These are phyloP conservation scores for Multifurca ochricompacta DNA, from an alignment of 768 basidiomycete genomes.

Conservation along the genomic window DNA sequence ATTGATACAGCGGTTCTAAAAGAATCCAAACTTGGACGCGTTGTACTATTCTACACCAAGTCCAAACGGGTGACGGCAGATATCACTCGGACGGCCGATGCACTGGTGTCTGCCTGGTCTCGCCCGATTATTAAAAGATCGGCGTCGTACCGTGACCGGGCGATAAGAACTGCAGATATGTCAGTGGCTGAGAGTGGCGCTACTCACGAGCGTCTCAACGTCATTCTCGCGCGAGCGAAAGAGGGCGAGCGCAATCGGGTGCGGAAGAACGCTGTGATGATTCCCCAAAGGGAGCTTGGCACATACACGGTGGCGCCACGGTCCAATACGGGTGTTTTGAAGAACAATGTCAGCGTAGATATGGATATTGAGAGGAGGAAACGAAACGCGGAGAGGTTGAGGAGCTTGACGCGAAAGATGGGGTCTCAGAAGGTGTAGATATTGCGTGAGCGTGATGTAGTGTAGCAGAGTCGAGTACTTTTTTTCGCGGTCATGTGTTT, in stretches of 20 bases:
- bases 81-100: constrained; percentile 72
- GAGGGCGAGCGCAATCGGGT: constrained; percentile 62
- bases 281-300: constrained; percentile 68
- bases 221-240: constrained; percentile 60
- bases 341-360: constrained; percentile 55
- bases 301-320: constrained; percentile 76
- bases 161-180: constrained; percentile 51
- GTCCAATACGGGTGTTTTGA: constrained; percentile 42
- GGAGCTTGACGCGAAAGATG: constrained; percentile 48
- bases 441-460: no score
- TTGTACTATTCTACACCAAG: constrained; percentile 94
- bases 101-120: constrained; percentile 81
- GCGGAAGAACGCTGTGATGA: constrained; percentile 74
- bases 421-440: constrained; percentile 11
- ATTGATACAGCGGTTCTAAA: constrained; percentile 88
- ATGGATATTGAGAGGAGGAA: constrained; percentile 66
- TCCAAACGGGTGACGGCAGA: constrained; percentile 82
- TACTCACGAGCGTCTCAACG: constrained; percentile 49
- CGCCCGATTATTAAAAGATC: constrained; percentile 88
- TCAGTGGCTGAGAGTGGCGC: constrained; percentile 31
- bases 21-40: constrained; percentile 80
- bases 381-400: constrained; percentile 67
- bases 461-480: no score
- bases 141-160: constrained; percentile 69
- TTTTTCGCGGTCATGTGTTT: no score